A percentile compares a stretch with the other conserved stretches of the same genome.
Conservation (phyloP, 1,284 basidiomycete genomes). For the Tilletia indica region DNA sequence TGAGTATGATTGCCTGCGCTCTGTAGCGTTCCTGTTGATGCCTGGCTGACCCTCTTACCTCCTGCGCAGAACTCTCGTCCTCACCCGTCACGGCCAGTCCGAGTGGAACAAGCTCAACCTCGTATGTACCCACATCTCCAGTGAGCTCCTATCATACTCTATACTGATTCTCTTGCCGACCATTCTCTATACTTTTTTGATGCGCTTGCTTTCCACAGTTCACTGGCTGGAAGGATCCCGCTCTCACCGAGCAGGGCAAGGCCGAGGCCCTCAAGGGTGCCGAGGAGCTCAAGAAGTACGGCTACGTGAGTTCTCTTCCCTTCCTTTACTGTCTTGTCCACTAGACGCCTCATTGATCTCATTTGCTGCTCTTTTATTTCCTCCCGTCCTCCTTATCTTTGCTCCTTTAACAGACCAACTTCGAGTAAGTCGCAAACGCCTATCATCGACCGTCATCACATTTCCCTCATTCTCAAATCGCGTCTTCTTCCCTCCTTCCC, state of each 20-base stretch:
- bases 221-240: conserved; percentile 56
- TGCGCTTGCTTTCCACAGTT: conserved; percentile 28
- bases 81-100: conserved; percentile 56
- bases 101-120: conserved; percentile 57
- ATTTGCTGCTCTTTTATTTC: background rate
- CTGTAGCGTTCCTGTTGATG: too few species aligned
- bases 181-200: background rate
- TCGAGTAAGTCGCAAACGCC: conserved; percentile 27
- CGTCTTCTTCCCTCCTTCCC: conserved; percentile 25
- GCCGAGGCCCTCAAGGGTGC: conserved; percentile 54
- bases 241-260: conserved; percentile 52
- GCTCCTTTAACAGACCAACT: conserved; percentile 26
- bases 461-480: background rate
- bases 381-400: background rate
- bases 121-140: conserved; percentile 22
- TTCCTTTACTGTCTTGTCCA: background rate
- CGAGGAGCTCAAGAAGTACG: conserved; percentile 52
- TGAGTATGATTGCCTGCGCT: background rate
- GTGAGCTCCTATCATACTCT: background rate
- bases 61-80: conserved; percentile 46
- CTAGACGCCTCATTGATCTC: background rate
- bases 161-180: background rate
- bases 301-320: conserved; percentile 35
- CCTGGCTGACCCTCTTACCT: too few species aligned
- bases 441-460: too few species aligned